Evolutionary conservation across 163 green algal species (phyloP), one percentile per base, ranked within the genome.

Genomic region (Scenedesmus sp.): DNA sequence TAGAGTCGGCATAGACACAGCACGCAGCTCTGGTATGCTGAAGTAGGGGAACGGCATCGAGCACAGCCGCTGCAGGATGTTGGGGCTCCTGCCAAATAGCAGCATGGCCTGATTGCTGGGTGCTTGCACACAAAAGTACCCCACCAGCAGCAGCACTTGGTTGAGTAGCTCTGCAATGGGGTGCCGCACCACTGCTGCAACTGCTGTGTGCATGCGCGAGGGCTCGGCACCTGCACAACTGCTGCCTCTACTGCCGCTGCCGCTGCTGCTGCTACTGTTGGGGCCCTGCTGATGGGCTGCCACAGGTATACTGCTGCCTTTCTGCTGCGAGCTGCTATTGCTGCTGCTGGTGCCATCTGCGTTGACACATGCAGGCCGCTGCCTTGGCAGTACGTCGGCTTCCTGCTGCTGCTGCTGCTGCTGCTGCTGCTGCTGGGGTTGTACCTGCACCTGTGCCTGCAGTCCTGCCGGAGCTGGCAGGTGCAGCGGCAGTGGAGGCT

Each of bases 81-180:
- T 94, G 34, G 82, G 88, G 16, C 57, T 62, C 76, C 90, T 86
- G 7, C 93, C 94, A 83, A 92, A 95, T 62, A 87, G 55, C 87
- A 95, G 91, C 59, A 95, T 92, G 74, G 57, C 86, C 84, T 94
- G 93, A 67, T 95, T 95, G 73, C 85, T 86, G 9, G 89, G 62
- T 57, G 92, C 70, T 34, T 86, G 57, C 86, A 95, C 83, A 54
- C 77, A 86, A 77, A 95, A 95, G n/a, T 93, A 92, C n/a, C 93
- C 93, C 4, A 95, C 56, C 66, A 94, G 92, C 82, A 95, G 74
- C 82, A 94, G 79, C 73, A 95, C 67, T 88, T 95, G 88, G 56
- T 96, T 94, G 88, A 96, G 91, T 76, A 96, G 93, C 74, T 93
- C 66, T 79, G 86, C 81, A 46, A 96, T 67, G 7, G 90, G 89